Percentiles rank a stretch among this genome's conserved stretches.
These are phyloP conservation scores for Globisporangium ultimum DNA, from an alignment of 352 stramenopile genomes.

Conservation along the genomic window DNA sequence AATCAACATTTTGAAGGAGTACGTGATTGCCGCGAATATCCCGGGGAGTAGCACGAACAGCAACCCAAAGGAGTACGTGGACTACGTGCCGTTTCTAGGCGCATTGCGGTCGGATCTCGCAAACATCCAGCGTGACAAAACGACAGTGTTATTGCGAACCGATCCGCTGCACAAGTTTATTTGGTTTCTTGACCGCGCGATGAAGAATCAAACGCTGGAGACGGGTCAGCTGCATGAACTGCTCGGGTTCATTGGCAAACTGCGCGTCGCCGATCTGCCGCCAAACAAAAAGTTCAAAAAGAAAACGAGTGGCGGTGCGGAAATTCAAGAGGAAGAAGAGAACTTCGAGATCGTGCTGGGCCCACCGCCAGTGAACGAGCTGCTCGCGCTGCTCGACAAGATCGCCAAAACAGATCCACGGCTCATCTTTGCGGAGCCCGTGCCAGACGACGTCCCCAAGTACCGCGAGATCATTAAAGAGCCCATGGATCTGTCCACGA, in stretches of 20 bases:
- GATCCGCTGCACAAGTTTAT: constrained; percentile 88
- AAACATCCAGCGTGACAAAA: constrained; percentile 80
- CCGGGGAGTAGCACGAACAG: constrained; percentile 46
- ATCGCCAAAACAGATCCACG: constrained; percentile 72
- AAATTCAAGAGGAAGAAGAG: constrained; percentile 74
- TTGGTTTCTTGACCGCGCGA: constrained; percentile 79
- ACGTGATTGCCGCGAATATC: constrained; percentile 65
- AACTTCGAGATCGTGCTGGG: constrained; percentile 78
- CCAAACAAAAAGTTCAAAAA: constrained; percentile 83
- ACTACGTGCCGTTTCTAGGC: constrained; percentile 80
- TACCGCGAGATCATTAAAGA: constrained; percentile 83
- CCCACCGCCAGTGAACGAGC: constrained; percentile 62
- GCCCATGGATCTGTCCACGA: constrained; percentile 84
- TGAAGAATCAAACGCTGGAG: constrained; percentile 77
- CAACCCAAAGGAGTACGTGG: constrained; percentile 78
- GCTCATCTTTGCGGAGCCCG: constrained; percentile 82
- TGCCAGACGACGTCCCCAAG: constrained; percentile 79
- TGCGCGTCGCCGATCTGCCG: constrained; percentile 66
- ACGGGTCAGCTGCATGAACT: constrained; percentile 67
- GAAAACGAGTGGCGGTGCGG: constrained; percentile 21
- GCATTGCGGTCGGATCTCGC: constrained; percentile 74
- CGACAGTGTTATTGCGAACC: constrained; percentile 56
- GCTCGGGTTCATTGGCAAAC: constrained; percentile 61
- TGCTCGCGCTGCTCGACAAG: constrained; percentile 75
- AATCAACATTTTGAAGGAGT: constrained; percentile 77